Conservation (phyloP, 345 rosid genomes). For the Populus nigra region DNA sequence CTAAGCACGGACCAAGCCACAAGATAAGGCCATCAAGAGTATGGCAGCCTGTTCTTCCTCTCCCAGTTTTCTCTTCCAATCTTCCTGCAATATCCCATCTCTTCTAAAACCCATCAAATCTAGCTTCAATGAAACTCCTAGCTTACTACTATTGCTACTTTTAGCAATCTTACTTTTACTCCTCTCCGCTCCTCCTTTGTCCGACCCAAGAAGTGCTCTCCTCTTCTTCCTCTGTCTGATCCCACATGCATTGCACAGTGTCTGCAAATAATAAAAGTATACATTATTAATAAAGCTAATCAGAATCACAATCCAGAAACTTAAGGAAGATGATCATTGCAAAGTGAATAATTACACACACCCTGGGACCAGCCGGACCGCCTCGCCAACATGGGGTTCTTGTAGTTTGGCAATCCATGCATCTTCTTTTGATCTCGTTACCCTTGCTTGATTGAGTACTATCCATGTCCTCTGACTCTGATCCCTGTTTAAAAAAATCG, state of each 20-base stretch:
- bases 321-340: neutral
- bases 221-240: constrained; percentile 74
- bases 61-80: constrained; percentile 35
- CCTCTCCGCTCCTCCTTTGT: constrained; percentile 24
- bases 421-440: constrained; percentile 31
- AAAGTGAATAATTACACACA: constrained; percentile 5
- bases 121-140: constrained; percentile 20
- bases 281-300: neutral
- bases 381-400: constrained; percentile 87
- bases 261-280: constrained; percentile 35
- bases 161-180: constrained; percentile 16
- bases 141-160: neutral
- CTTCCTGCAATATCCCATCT: constrained; percentile 13
- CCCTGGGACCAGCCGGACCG: constrained; percentile 89
- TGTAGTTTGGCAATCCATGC: constrained; percentile 69
- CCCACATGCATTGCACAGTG: constrained; percentile 91
- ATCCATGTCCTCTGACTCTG: constrained; percentile 8
- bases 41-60: constrained; percentile 71
- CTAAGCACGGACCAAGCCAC: constrained; percentile 36
- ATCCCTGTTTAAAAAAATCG: constrained; percentile 1
- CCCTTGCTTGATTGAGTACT: neutral
- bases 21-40: constrained; percentile 59
- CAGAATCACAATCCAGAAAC: neutral
- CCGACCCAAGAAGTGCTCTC: constrained; percentile 36
- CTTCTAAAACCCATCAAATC: constrained; percentile 15